A percentile compares a stretch with the other conserved stretches of the same genome.
These are phyloP conservation scores for Dichotomopilus funicola DNA, from an alignment of 2,329 filamentous ascomycete species.

Conservation along the genomic window DNA sequence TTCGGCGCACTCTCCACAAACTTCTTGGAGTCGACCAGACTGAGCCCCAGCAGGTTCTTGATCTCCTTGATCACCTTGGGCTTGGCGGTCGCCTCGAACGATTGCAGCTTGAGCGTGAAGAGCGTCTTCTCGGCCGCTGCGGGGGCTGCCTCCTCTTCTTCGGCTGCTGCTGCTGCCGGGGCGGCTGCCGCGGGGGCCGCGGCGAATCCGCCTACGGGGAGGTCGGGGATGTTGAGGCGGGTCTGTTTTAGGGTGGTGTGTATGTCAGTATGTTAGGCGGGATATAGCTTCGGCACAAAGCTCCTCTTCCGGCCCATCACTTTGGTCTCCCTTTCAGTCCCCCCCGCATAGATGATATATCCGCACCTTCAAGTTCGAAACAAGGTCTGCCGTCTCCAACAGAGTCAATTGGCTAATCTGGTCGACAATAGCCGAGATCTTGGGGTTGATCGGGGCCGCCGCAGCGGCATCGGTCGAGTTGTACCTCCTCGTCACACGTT, in stretches of 20 bases:
- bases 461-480: slow-evolving; percentile 74
- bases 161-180: slow-evolving; percentile 48
- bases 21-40: slow-evolving; percentile 99
- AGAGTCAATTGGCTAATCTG: slow-evolving; percentile 98
- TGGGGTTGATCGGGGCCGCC: slow-evolving; percentile 61
- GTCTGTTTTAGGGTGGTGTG: slow-evolving; percentile 46
- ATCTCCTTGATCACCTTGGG: slow-evolving; percentile 99
- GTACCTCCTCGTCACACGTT: slow-evolving; percentile 64
- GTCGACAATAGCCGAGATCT: slow-evolving; percentile 92
- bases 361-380: slow-evolving; percentile 84
- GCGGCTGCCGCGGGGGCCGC: slow-evolving; percentile 49
- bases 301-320: background rate
- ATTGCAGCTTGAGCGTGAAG: slow-evolving; percentile 91
- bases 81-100: slow-evolving; percentile 82
- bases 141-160: slow-evolving; percentile 84
- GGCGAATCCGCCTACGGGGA: slow-evolving; percentile 88
- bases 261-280: background rate
- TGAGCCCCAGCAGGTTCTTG: slow-evolving; percentile 90
- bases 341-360: background rate
- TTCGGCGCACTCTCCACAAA: slow-evolving; percentile 98
- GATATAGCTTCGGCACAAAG: background rate
- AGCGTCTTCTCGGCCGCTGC: slow-evolving; percentile 92
- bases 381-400: slow-evolving; percentile 93
- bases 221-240: slow-evolving; percentile 94
- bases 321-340: background rate